Conservation (phyloP, 2,329 filamentous ascomycete species). For the Fusarium miscanthi region DNA sequence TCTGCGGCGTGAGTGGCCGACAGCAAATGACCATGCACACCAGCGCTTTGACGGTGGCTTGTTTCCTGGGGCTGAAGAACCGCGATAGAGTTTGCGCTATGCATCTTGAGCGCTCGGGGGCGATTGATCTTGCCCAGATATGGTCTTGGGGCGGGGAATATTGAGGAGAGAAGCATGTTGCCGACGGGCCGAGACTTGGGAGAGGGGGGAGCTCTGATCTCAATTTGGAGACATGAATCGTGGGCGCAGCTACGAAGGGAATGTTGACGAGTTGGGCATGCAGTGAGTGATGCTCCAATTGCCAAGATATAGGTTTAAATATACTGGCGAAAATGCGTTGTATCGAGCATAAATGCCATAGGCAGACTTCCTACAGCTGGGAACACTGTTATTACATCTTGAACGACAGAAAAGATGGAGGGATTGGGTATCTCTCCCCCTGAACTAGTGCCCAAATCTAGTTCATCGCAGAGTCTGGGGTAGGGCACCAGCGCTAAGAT, state of each 20-base stretch:
- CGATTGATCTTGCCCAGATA: neutral
- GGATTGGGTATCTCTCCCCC: neutral
- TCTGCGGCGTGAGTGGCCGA: accelerated
- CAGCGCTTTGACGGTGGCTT: neutral
- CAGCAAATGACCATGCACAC: neutral
- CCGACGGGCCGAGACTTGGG: neutral
- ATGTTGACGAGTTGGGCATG: too few species aligned
- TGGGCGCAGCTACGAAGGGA: accelerated
- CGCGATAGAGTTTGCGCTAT: neutral
- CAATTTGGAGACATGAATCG: neutral
- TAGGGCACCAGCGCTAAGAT: neutral
- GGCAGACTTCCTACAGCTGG: too few species aligned
- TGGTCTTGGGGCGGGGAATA: accelerated
- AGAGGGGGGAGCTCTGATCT: accelerated
- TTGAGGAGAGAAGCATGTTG: neutral
- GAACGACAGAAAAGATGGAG: neutral
- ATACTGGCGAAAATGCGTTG: too few species aligned
- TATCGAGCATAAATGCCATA: neutral
- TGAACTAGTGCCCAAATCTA: neutral
- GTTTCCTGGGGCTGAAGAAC: accelerated
- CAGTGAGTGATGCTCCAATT: too few species aligned
- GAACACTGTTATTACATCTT: neutral
- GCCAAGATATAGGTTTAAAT: accelerated
- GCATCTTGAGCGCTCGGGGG: accelerated
- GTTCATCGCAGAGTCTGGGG: accelerated